These are phyloP conservation scores for Musa troglodytarum DNA, from an alignment of 176 grass and related monocot species.

Conservation along the genomic window DNA sequence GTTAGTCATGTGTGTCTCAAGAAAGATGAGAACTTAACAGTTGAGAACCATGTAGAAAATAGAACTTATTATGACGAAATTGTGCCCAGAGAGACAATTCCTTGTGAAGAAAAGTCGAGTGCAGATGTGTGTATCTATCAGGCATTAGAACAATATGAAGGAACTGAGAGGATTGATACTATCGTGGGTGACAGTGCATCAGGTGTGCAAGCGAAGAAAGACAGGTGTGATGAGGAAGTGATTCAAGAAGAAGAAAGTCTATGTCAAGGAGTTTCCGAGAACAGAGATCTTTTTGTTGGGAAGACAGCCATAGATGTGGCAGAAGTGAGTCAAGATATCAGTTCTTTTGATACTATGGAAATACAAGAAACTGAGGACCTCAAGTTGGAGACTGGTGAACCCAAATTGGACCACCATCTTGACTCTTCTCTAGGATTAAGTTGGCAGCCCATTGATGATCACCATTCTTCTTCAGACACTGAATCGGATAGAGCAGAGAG, in stretches of 20 bases:
- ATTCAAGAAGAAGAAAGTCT: constrained; percentile 20
- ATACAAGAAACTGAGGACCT: neutral
- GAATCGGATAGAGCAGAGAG: constrained; percentile 39
- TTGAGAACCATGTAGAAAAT: neutral
- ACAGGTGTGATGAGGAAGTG: neutral
- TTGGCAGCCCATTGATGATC: neutral
- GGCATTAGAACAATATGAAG: constrained; percentile 9
- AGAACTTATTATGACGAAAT: constrained; percentile 14
- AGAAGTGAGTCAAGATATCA: constrained; percentile 6
- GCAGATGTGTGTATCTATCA: constrained; percentile 1
- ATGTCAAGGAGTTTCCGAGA: neutral
- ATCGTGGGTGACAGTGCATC: constrained; percentile 9
- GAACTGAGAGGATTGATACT: neutral
- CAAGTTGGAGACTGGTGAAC: constrained; percentile 1
- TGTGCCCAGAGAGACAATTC: neutral
- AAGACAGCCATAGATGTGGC: constrained; percentile 2
- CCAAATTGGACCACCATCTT: neutral
- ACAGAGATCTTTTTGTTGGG: constrained; percentile 9
- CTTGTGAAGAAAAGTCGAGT: constrained; percentile 7
- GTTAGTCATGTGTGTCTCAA: neutral
- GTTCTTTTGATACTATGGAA: constrained; percentile 6
- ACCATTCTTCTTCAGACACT: neutral
- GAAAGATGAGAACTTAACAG: constrained; percentile 15
- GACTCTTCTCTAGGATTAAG: constrained; percentile 28
- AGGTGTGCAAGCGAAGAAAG: neutral